Evolutionary conservation across 176 grass and related monocot genomes (phyloP), one percentile per base, ranked within the genome.

Genomic region (Musa beccarii): DNA sequence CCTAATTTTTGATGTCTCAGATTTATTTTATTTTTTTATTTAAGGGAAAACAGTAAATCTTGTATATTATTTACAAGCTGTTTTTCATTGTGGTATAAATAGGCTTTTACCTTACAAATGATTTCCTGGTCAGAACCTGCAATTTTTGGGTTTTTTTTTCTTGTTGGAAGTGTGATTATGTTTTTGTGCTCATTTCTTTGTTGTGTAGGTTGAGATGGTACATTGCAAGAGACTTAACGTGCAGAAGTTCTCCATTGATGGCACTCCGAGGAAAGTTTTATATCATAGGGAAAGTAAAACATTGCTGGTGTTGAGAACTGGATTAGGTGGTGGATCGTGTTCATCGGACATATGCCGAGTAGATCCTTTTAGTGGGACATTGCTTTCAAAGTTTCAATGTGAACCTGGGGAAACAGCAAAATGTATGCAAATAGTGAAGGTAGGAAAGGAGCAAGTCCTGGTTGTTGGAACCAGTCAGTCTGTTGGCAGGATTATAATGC

Each of bases 341-440:
- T 96, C 89, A 59, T 98, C 95, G 11, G 95, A 99, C 81, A 74
- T 99, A 80, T 82, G 89, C 76, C 86, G 90, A 82, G 81, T 99
- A 78, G 88, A 99, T 82, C 95, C 90, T 84, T 74, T 84, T 54
- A 91, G 80, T 81, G 95, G 95, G 43, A 71, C 52, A 51, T 82
- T 99, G 80, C 82, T 99, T 85, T 99, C 86, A 50, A 91, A 82
- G 78, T 99, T 91, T 81, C 91, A 94, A 71, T 99, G 83, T 59
- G 86, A 91, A 79, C 84, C 83, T 81, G 95, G 95, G 15, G 95
- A 99, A 91, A 91, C 86, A 76, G 95, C 95, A 81, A 99, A 87
- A 79, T 94, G 90, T 80, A 93, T 99, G 88, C 84, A 91, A 86
- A 91, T 94, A 86, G 77, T 86, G 82, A 91, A 87, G 81, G 83